Evolutionary conservation across 352 stramenopile genomes (phyloP), one percentile per base, ranked within the genome.

Genomic region (Phytopythium aichiense): DNA sequence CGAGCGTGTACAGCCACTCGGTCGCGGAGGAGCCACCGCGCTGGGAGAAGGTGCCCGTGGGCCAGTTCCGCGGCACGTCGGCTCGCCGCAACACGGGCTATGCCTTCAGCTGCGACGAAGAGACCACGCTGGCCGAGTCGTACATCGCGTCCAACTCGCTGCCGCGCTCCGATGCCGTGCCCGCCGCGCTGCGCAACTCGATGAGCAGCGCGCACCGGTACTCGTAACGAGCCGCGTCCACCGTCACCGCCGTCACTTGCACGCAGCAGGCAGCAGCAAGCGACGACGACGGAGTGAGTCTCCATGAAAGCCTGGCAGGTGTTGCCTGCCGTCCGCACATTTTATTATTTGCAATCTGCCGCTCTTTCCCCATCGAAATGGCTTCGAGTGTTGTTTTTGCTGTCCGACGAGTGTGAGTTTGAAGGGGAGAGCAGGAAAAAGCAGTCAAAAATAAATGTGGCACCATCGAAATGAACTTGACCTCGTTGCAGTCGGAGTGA

Each of bases 81-180:
- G 64, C 67, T n/a, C 68, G 76, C 11, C 73, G 79, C 31, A 89
- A 87, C 65, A 92, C 83, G 11, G 85, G 85, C 48, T 94, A 76
- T 56, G 85, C 85, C 31, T 94, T 94, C 66, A 92, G 83, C 61
- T 92, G 81, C 65, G 85, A 94, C 63, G 83, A 94, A 54, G 81
- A 90, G 61, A 94, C 85, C 49, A 92, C 85, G 46, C 58, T 91
- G 18, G 85, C 80, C 50, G 85, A 94, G 71, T 91, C 81, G 63
- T 91, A 91, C 68, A 93, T 93, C 51, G 84, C 84, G 20, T 92
- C 84, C 16, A 92, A 89, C 64, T 89, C 79, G 64, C 61, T 88
- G 54, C 76, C 76, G n/a, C 71, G 76, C 30, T 88, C 82, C 22
- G 78, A 91, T 25, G 82, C 82, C 43, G 74, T 89, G 52, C 75